A percentile compares a stretch with the other conserved stretches of the same genome.
phyloP scores from a whole-genome alignment of 73 alveolate genomes.

The Halteria grandinella region DNA sequence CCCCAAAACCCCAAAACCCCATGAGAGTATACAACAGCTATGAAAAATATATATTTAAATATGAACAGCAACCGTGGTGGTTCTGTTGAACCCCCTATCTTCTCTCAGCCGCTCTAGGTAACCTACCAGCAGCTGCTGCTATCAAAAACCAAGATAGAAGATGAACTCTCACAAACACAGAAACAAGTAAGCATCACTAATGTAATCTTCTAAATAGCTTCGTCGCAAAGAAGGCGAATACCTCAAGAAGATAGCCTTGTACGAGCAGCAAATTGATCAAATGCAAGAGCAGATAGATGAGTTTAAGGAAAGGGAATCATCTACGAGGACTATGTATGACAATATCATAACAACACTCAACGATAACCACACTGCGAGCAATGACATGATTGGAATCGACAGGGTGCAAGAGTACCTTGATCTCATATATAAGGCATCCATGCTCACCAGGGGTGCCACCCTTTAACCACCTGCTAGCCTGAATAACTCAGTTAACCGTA shows the following conservation, averaged over 20 bases:
- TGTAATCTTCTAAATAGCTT: neutral
- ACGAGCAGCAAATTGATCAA: conserved; percentile 17
- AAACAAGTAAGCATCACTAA: conserved; percentile 10
- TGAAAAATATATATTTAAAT: conserved; percentile 19
- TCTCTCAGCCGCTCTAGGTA: conserved; percentile 20
- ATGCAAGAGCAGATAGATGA: conserved; percentile 24
- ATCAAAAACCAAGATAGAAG: conserved; percentile 27
- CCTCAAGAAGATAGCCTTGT: conserved; percentile 14
- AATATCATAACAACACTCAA: conserved; percentile 8
- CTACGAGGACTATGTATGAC: conserved; percentile 22
- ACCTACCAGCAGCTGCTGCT: conserved; percentile 7
- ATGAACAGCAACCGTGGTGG: too few species aligned
- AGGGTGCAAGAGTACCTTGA: too few species aligned
- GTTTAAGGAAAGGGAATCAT: conserved; percentile 9
- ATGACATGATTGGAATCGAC: too few species aligned
- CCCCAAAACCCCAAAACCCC: too few species aligned
- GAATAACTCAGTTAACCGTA: too few species aligned
- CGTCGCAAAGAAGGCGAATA: conserved; percentile 34
- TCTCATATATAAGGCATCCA: too few species aligned
- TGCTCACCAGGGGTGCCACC: too few species aligned
- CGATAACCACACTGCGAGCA: too few species aligned
- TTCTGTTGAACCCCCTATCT: too few species aligned
- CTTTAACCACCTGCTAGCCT: too few species aligned
- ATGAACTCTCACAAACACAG: conserved; percentile 29
- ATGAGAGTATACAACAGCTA: neutral